Conservation (phyloP, 2,329 filamentous ascomycete species). For the Xylariomycetidae sp. region DNA sequence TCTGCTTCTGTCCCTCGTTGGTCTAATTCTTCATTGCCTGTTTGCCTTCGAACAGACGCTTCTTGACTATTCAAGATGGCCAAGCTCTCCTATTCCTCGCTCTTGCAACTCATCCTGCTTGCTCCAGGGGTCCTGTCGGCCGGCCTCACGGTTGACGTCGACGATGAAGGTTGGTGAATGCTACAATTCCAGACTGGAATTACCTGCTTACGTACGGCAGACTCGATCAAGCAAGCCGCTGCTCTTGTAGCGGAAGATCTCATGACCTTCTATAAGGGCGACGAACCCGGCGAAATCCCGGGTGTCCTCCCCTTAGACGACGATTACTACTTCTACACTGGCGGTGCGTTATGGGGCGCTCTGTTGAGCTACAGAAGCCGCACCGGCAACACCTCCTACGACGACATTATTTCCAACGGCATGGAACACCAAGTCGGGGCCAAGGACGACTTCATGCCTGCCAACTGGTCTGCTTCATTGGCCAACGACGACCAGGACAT, state of each 20-base stretch:
- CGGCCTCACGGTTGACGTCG: constrained; percentile 17
- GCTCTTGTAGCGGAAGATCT: constrained; percentile 23
- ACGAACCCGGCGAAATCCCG: constrained; percentile 13
- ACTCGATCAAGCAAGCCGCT: constrained; percentile 22
- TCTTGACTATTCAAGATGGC: constrained; percentile 13
- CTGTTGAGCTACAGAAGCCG: constrained; percentile 48
- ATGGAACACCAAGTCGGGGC: constrained; percentile 37
- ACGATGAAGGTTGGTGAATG: constrained; percentile 19
- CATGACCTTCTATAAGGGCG: constrained; percentile 23
- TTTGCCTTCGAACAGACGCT: not conserved
- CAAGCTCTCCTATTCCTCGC: constrained; percentile 6
- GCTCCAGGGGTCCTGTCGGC: constrained; percentile 16
- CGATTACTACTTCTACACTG: constrained; percentile 49
- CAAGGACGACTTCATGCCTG: constrained; percentile 36
- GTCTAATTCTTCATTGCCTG: not conserved
- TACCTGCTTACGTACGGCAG: too few species aligned
- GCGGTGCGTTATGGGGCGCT: constrained; percentile 41
- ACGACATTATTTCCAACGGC: constrained; percentile 36
- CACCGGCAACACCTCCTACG: constrained; percentile 44
- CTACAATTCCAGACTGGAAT: too few species aligned
- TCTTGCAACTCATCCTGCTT: constrained; percentile 14
- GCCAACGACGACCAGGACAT: constrained; percentile 54
- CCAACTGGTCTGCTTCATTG: constrained; percentile 26
- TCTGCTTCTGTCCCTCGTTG: constrained; percentile 10
- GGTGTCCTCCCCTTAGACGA: constrained; percentile 17